Base-by-base conservation (phyloP, 169 alveolate genomes). In the Toxoplasma gondii region DNA sequence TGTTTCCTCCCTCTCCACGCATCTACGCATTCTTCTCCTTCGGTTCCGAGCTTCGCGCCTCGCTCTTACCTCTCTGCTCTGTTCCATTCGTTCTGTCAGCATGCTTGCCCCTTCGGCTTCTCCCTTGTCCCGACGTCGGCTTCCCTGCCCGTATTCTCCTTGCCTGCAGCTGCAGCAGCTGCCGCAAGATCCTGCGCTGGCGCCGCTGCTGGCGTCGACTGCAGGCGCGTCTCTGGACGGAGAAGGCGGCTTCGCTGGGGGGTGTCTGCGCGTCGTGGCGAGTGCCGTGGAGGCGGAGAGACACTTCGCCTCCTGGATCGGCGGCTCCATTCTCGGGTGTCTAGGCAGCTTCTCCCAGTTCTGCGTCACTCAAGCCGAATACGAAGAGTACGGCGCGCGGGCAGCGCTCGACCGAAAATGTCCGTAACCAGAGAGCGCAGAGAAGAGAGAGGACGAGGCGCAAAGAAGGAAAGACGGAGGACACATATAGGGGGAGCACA, bases 241-340 rank as follows among this genome's bases (percentile, higher is more conserved):
- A 16, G 84, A 36, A 16, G n/a, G 84, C 84, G 44, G 44, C 84
- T 19, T 1, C 84, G 44, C 45, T 44, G 1, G 84, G 27, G 1
- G 17, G 1, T 67, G 69, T 7, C 70, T 91, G 69, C 94, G 74
- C 97, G 96, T 94, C 84, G 93, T 91, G 81, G 98, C 58, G 97
- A 98, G 92, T 94, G 96, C 44, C 27, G 81, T 54, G 31, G 94
- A 97, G 69, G 95, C 94, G 45, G 99, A 98, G 96, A 95, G 98
- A 91, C 97, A 96, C 87, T 97, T 97, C 95, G 95, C 98, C n/a
- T 92, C 98, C 44, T 98, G 99, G 99, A 98, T 98, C 80, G 99
- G 99, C 80, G 99, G 99, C 36, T 96, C 98, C 70, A 98, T 98
- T 93, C 95, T 98, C 49, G 97, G 98, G 58, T 97, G 98, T 86